These are phyloP conservation scores for Angomonas desouzai DNA, from an alignment of 208 protist genomes.

Conservation along the genomic window DNA sequence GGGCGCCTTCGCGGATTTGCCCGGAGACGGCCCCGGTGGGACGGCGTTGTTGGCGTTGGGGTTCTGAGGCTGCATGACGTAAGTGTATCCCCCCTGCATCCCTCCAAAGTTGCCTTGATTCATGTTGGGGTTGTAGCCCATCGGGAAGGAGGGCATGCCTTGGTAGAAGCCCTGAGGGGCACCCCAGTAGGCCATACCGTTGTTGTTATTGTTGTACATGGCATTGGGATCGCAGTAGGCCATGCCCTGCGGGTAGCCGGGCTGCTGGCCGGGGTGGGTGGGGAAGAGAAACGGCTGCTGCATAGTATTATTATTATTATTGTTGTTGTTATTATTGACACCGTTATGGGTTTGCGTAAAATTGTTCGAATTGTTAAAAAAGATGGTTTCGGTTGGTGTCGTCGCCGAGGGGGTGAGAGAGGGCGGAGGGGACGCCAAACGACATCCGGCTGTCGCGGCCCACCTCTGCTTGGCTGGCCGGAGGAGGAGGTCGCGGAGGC, in stretches of 20 bases:
- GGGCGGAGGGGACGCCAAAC: background rate
- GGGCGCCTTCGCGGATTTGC: too few species aligned
- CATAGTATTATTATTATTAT: conserved; percentile 5
- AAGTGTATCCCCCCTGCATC: background rate
- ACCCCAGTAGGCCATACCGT: background rate
- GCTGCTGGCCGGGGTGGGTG: background rate
- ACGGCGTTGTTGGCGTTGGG: too few species aligned
- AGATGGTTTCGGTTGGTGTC: background rate
- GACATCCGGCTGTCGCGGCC: background rate
- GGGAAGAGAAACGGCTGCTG: background rate
- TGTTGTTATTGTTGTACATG: too few species aligned
- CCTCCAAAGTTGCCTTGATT: background rate
- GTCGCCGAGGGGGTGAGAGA: background rate
- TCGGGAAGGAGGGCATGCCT: background rate
- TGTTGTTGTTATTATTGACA: background rate
- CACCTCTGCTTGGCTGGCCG: background rate
- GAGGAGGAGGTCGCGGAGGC: too few species aligned
- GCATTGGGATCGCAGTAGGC: background rate
- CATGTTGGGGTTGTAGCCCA: background rate
- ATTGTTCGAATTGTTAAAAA: conserved; percentile 3
- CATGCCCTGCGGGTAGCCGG: background rate
- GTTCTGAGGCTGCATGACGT: background rate
- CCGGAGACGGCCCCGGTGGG: too few species aligned
- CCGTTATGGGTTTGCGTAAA: background rate
- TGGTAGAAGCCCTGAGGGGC: background rate